Evolutionary conservation across 495 filamentous ascomycete genomes (phyloP).

Genomic region (Penicillium parvum): DNA sequence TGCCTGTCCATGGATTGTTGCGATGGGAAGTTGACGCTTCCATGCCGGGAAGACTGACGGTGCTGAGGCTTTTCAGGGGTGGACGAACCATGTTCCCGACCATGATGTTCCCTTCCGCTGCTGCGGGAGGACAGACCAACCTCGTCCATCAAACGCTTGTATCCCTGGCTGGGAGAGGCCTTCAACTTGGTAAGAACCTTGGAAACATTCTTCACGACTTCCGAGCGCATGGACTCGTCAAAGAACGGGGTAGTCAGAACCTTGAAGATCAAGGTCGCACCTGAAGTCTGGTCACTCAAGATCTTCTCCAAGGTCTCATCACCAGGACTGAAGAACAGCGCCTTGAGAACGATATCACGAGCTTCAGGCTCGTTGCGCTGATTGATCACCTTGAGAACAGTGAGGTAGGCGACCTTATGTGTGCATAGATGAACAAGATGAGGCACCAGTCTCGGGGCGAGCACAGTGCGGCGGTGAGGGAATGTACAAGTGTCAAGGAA

Average conservation of each 20-base stretch:
- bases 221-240: conserved; percentile 80
- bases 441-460: conserved; percentile 88
- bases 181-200: conserved; percentile 86
- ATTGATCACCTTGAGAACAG: conserved; percentile 97
- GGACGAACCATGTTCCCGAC: conserved; percentile 36
- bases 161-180: conserved; percentile 88
- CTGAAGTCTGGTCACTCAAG: conserved; percentile 83
- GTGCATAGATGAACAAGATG: conserved; percentile 97
- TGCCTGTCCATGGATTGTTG: conserved; percentile 46
- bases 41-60: conserved; percentile 46
- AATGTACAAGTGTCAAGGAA: conserved; percentile 98
- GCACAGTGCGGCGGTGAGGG: conserved; percentile 82
- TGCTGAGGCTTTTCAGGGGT: conserved; percentile 45
- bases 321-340: conserved; percentile 88
- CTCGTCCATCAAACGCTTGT: conserved; percentile 98
- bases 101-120: conserved; percentile 43
- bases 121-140: conserved; percentile 74
- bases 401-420: conserved; percentile 97
- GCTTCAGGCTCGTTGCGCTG: conserved; percentile 93
- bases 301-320: conserved; percentile 89
- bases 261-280: conserved; percentile 96
- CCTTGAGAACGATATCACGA: conserved; percentile 84
- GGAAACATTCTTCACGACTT: conserved; percentile 87
- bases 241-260: conserved; percentile 97
- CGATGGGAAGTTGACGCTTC: conserved; percentile 36